Base-by-base conservation (phyloP, 2,329 filamentous ascomycete genomes). In the Clathrospora elynae region DNA sequence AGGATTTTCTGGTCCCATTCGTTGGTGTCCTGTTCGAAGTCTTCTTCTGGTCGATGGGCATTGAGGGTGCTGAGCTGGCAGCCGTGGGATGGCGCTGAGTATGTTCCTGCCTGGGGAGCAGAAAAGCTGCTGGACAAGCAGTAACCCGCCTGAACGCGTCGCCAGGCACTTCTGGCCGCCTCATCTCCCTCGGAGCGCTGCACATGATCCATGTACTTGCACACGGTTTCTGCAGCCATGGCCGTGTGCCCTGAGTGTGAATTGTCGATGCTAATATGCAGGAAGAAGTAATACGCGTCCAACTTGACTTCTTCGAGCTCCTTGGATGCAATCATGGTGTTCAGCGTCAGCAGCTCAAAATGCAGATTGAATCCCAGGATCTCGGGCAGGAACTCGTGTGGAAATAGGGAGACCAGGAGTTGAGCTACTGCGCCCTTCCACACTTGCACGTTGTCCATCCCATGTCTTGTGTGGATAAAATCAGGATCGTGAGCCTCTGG, bases 261-360 rank as follows among this genome's bases (percentile, higher is more conserved):
- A 51, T 79, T 79, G 51, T 79, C 77, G 35, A 80, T 79, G 0
- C 73, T 68, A 26, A 79, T 64, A 55, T 79, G 77, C 3, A 80
- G 61, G n/a, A 71, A 53, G 51, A 78, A 80, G 53, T 78, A 79
- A 26, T 74, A 74, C 0, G 71, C 55, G 40, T 76, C 63, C 6
- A 79, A 46, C 4, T 60, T 57, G 14, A 79, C 42, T 48, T 76
- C 75, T 10, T 57, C 61, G 16, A 78, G 59, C 54, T 79, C 77
- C 24, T 72, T 67, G 4, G 68, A 60, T 0, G 71, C 70, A 29
- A 66, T 66, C 42, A 77, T 49, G 1, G 72, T 64, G 37, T 73
- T 68, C 12, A 74, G 48, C 2, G 71, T 66, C 10, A 77, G 36
- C 18, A 59, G 56, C 51, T 80, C 76, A 39, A 73, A 79, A 17